phyloP scores from a whole-genome alignment of 208 protist genomes.

The Acanthamoeba healyi region DNA sequence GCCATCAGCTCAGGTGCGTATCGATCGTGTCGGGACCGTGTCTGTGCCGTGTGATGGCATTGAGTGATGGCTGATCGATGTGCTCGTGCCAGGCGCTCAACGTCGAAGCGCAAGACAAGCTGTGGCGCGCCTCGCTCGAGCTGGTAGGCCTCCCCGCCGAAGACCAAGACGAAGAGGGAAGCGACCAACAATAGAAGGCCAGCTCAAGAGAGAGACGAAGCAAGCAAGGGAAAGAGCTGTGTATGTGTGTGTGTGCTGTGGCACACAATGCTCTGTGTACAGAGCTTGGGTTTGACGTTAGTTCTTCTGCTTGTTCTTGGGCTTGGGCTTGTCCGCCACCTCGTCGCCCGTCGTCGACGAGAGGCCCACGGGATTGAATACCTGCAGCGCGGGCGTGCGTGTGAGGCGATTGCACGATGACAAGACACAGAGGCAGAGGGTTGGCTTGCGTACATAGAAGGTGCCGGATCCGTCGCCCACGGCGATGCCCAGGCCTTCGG shows the following conservation, averaged over 20 bases:
- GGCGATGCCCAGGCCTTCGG: conserved; percentile 15
- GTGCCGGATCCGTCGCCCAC: conserved; percentile 55
- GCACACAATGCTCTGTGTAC: too few relatives aligned
- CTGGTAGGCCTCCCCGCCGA: background rate
- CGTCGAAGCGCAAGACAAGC: conserved; percentile 20
- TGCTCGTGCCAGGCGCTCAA: background rate
- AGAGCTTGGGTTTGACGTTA: too few relatives aligned
- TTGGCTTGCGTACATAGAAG: conserved; percentile 34
- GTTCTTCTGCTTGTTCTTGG: background rate
- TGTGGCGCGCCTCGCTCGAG: conserved; percentile 1
- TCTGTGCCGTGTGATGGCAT: background rate
- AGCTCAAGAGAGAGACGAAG: too few relatives aligned
- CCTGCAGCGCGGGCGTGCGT: background rate
- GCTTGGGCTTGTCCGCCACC: too few relatives aligned
- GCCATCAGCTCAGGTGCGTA: background rate
- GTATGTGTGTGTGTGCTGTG: too few relatives aligned
- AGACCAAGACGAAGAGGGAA: background rate
- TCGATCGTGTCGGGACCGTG: background rate
- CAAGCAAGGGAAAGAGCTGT: too few relatives aligned
- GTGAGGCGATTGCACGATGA: background rate
- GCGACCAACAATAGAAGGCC: background rate
- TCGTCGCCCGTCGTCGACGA: background rate
- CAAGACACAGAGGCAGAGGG: background rate
- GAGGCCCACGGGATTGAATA: conserved; percentile 44
- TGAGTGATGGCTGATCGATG: background rate